Evolutionary conservation across 805 yeast species (phyloP), one percentile per base, ranked within the genome.

Genomic region (Candida chilensis): DNA sequence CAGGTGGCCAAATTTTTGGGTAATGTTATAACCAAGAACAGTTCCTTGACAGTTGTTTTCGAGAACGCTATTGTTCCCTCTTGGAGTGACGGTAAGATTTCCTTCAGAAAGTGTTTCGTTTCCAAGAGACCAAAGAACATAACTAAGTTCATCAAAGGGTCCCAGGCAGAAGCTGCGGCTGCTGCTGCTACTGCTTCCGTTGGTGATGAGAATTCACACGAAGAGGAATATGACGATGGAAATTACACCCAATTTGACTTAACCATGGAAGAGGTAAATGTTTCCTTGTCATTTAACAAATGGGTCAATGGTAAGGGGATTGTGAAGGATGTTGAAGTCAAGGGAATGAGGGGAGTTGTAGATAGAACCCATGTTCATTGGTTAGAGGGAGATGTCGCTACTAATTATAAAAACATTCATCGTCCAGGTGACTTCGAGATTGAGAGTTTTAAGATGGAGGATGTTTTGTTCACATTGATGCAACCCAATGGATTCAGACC

Each of bases 241-340:
- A 92, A 92, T 54, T 92, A 88, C 54, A 90, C 98, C 0, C 98
- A 92, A 50, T 92, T 80, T 50, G 98, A 92, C 52, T 52, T 92
- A 24, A 84, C 94, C 0, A 81, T 92, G 11, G 95, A 90, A 35
- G 82, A 81, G 40, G 78, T 88, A 9, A 78, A 79, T 31, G 71
- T 92, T 1, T 77, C 94, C 1, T 57, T 92, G 12, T 82, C 94
- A 9, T 74, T 92, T 40, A 64, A 72, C 31, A 85, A 86, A 45
- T 92, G 96, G 94, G 59, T 92, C 31, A 79, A 83, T 42, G 97
- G 97, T 0, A 69, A 69, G 31, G 98, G 99, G 0, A 79, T 92
- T 12, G 57, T 92, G 13, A 79, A 84, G 37, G 87, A 77, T 29
- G 72, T 86, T 35, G 83, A 83, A 29, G 64, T 90, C 26, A 74